These are phyloP conservation scores for Boletus putidus DNA, from an alignment of 1,284 basidiomycete species.

Conservation along the genomic window DNA sequence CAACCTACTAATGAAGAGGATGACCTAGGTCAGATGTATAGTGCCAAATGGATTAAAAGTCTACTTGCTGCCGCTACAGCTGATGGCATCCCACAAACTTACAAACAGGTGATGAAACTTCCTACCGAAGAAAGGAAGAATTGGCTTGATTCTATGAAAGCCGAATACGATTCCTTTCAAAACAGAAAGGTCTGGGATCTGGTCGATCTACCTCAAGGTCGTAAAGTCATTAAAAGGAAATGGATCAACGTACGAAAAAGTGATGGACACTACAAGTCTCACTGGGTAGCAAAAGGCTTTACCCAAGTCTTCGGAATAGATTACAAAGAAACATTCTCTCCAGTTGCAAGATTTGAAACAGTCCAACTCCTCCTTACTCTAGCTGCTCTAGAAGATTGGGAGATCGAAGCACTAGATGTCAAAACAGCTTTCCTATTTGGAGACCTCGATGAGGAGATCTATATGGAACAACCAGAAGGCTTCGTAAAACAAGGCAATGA, in stretches of 20 bases:
- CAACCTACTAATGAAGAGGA: too few relatives aligned
- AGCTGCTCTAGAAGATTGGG: constrained; percentile 38
- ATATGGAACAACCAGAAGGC: constrained; percentile 42
- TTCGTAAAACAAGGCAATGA: constrained; percentile 19
- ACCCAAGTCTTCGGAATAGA: background rate
- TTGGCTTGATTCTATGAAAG: background rate
- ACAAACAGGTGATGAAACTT: too few relatives aligned
- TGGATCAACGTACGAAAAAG: background rate
- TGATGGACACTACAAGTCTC: background rate
- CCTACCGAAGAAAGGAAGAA: too few relatives aligned
- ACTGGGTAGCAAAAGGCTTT: background rate
- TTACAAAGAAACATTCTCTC: constrained; percentile 1
- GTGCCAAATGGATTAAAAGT: too few relatives aligned
- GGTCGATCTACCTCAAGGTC: background rate
- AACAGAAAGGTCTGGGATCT: background rate
- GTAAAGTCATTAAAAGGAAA: background rate
- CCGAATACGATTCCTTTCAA: background rate
- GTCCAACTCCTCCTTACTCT: constrained; percentile 1
- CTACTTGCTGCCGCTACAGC: too few relatives aligned
- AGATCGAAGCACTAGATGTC: constrained; percentile 47
- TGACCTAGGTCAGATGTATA: too few relatives aligned
- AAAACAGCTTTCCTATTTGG: constrained; percentile 51
- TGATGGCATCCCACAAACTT: too few relatives aligned
- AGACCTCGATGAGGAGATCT: constrained; percentile 40
- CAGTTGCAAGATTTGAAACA: background rate